A percentile compares a stretch with the other conserved stretches of the same genome.
These are phyloP conservation scores for Ganoderma meredithae DNA, from an alignment of 1,284 basidiomycete species.

Conservation along the genomic window DNA sequence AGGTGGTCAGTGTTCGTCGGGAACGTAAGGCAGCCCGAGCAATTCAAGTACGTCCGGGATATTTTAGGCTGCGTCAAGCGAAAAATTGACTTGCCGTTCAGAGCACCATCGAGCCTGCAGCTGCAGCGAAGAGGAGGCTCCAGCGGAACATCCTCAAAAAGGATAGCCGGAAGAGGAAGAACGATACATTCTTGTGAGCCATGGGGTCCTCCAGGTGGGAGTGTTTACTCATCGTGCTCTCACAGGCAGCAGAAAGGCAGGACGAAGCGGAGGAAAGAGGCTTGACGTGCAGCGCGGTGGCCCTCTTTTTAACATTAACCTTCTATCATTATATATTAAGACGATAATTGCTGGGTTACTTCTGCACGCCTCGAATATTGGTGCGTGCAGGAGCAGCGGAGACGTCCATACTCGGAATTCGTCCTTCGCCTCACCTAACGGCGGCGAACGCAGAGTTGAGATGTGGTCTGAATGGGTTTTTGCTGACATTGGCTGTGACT, in stretches of 20 bases:
- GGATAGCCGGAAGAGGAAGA: slow-evolving; percentile 85
- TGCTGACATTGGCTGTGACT: too few relatives aligned
- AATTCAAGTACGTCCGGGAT: slow-evolving; percentile 54
- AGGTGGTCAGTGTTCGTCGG: slow-evolving; percentile 70
- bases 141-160: slow-evolving; percentile 77
- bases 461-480: too few relatives aligned
- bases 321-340: not conserved
- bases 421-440: too few relatives aligned
- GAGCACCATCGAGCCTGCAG: slow-evolving; percentile 77
- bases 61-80: not conserved
- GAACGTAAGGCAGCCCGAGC: slow-evolving; percentile 76
- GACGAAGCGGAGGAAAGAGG: slow-evolving; percentile 36
- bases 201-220: not conserved
- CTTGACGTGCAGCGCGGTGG: slow-evolving; percentile 8
- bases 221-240: slow-evolving; percentile 4
- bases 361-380: not conserved
- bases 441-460: too few relatives aligned
- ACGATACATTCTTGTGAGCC: slow-evolving; percentile 62
- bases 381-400: not conserved
- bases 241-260: slow-evolving; percentile 40
- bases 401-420: too few relatives aligned
- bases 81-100: slow-evolving; percentile 33
- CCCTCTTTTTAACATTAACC: too few relatives aligned
- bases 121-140: slow-evolving; percentile 78
- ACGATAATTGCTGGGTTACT: not conserved